Base-by-base conservation (phyloP, 768 basidiomycete genomes). In the Russula sp. region DNA sequence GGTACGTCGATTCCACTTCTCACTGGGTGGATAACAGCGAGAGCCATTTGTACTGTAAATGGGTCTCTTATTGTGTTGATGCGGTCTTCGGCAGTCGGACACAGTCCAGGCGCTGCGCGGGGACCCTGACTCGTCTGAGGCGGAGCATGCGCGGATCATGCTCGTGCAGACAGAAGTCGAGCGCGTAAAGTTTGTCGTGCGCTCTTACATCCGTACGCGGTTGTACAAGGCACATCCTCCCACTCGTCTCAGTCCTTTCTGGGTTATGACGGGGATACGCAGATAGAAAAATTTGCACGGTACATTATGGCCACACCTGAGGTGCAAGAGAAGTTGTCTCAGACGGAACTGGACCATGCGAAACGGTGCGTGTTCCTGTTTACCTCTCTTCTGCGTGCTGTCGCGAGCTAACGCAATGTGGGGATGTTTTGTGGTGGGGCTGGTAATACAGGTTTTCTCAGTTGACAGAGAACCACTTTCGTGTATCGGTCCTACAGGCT, bases 111-210 rank as follows among this genome's bases (percentile, higher is more conserved):
- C 81, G 51, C 74, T 97, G 35, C 81, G 90, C 5, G 83, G 83
- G 29, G 92, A 96, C 71, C 88, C 91, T 0, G 81, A 84, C 41
- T 87, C 90, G 2, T 91, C 88, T 1, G 93, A 96, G 69, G 93
- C 96, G 64, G 94, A 98, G 65, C 93, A 98, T 69, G 89, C 94
- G 63, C 79, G 92, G 66, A 90, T 96, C 38, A 87, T 93, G 79
- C 86, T 98, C 56, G 94, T 91, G 0, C 92, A 95, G 74, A 95
- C 92, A 0, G 94, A 98, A 73, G 83, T 96, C 67, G 94, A 98
- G 71, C 84, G 95, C 45, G 90, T 93, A 68, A 95, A 93, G 73
- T 98, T 93, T 70, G 83, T 96, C 58, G 84, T 97, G 29, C 77
- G 94, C 60, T 91, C 92, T 1, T 98, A 96, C 71, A 81, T 96